Conservation (phyloP, 768 basidiomycete genomes). For the Zangia roseola region DNA sequence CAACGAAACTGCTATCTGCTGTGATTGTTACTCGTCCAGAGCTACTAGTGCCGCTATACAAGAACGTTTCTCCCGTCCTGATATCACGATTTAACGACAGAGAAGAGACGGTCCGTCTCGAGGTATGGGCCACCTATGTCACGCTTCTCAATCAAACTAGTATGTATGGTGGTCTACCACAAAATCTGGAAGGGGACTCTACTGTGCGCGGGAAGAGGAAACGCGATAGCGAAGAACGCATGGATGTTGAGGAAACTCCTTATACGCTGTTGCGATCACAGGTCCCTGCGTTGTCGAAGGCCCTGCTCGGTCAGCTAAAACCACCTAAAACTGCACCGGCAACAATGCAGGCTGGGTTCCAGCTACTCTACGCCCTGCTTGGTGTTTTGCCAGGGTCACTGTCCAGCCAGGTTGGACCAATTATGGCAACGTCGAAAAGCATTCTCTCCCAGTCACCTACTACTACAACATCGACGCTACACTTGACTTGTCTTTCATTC, state of each 20-base stretch:
- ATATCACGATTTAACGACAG: constrained; percentile 93
- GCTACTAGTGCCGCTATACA: constrained; percentile 74
- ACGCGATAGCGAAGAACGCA: constrained; percentile 70
- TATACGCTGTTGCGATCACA: constrained; percentile 69
- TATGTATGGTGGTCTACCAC: constrained; percentile 68
- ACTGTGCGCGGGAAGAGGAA: constrained; percentile 68
- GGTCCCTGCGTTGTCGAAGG: constrained; percentile 76
- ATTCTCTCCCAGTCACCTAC: constrained; percentile 67
- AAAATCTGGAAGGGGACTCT: constrained; percentile 46
- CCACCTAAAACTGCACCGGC: constrained; percentile 72
- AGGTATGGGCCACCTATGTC: constrained; percentile 87
- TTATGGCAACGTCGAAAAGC: constrained; percentile 62
- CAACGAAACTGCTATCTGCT: constrained; percentile 85
- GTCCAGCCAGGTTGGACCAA: constrained; percentile 59
- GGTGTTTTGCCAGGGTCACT: constrained; percentile 83
- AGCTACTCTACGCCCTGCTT: constrained; percentile 71
- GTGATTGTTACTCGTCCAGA: constrained; percentile 91
- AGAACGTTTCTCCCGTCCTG: constrained; percentile 80
- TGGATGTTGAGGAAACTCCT: constrained; percentile 74
- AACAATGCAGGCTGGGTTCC: constrained; percentile 85
- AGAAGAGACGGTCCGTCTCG: constrained; percentile 90
- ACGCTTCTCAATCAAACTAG: constrained; percentile 81
- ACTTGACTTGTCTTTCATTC: constrained; percentile 84
- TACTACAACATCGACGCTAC: constrained; percentile 77
- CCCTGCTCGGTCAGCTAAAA: constrained; percentile 82